Evolutionary conservation across 202 grass and related monocot genomes (phyloP).

Genomic region (Musa balbisiana): DNA sequence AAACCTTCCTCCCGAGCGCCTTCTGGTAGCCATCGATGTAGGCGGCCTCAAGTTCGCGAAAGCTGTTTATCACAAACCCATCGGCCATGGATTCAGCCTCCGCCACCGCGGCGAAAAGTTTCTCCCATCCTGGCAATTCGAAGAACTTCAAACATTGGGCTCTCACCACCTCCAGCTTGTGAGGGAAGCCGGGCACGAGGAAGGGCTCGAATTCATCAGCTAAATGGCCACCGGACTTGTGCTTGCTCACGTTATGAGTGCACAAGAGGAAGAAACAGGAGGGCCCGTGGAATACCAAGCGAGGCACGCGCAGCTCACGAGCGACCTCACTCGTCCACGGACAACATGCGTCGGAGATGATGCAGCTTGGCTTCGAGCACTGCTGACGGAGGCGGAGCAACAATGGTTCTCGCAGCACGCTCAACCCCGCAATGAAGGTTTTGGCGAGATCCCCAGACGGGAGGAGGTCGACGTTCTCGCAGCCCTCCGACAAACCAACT

Average conservation of each 20-base stretch:
- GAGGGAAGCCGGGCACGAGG: constrained; percentile 34
- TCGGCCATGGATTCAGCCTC: constrained; percentile 19
- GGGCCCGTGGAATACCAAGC: constrained; percentile 1
- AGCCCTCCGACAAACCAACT: not conserved
- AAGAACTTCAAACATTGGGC: constrained; percentile 27
- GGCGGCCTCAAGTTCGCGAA: constrained; percentile 35
- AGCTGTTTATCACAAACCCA: constrained; percentile 40
- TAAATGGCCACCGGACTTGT: not conserved
- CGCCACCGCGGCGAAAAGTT: constrained; percentile 11
- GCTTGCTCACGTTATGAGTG: not conserved
- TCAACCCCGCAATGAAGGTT: not conserved
- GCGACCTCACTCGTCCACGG: not conserved
- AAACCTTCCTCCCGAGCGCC: constrained; percentile 25
- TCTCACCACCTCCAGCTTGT: constrained; percentile 24
- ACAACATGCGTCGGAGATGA: not conserved
- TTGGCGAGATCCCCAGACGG: not conserved
- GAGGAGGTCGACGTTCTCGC: not conserved
- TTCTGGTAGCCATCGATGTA: constrained; percentile 33
- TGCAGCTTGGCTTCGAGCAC: not conserved
- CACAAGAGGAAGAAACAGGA: not conserved
- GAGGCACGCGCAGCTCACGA: not conserved
- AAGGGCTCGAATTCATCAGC: constrained; percentile 16
- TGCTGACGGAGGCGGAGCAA: not conserved
- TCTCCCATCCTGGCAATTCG: constrained; percentile 4
- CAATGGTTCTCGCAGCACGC: not conserved